phyloP scores from a whole-genome alignment of 1,284 basidiomycete genomes.

The Fomitopsis schrenkii region DNA sequence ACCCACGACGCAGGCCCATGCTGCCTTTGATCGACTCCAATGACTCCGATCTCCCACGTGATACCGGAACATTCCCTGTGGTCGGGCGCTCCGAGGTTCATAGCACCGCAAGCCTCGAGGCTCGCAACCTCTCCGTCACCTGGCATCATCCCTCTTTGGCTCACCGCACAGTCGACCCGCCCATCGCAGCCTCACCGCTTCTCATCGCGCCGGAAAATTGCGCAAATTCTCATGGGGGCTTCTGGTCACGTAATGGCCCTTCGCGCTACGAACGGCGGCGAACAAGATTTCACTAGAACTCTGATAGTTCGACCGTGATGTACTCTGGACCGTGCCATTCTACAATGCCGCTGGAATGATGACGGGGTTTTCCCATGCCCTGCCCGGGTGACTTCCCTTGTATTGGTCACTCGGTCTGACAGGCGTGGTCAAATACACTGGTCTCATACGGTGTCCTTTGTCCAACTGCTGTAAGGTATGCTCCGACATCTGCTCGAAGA shows the following conservation, averaged over 20 bases:
- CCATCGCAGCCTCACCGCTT: too few species aligned
- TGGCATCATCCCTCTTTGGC: not conserved
- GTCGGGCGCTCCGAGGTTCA: not conserved
- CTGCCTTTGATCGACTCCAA: constrained; percentile 1
- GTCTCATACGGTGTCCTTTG: not conserved
- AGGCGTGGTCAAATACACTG: not conserved
- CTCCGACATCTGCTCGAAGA: too few species aligned
- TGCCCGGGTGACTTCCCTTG: not conserved
- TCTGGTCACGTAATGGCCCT: too few species aligned
- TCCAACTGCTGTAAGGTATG: not conserved
- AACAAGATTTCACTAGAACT: not conserved
- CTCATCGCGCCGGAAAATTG: too few species aligned
- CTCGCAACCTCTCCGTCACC: not conserved
- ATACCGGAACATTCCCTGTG: not conserved
- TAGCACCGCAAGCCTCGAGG: not conserved
- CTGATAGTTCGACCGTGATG: not conserved
- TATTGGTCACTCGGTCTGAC: not conserved
- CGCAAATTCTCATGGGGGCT: too few species aligned
- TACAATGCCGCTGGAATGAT: not conserved
- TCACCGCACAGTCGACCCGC: not conserved
- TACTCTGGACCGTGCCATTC: not conserved
- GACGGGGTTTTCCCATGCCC: not conserved
- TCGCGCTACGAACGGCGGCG: too few species aligned
- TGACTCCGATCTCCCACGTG: constrained; percentile 1
- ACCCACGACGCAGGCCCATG: not conserved